Evolutionary conservation across 768 basidiomycete genomes (phyloP), one percentile per base, ranked within the genome.

Genomic region (Lactarius pseudohatsudake): DNA sequence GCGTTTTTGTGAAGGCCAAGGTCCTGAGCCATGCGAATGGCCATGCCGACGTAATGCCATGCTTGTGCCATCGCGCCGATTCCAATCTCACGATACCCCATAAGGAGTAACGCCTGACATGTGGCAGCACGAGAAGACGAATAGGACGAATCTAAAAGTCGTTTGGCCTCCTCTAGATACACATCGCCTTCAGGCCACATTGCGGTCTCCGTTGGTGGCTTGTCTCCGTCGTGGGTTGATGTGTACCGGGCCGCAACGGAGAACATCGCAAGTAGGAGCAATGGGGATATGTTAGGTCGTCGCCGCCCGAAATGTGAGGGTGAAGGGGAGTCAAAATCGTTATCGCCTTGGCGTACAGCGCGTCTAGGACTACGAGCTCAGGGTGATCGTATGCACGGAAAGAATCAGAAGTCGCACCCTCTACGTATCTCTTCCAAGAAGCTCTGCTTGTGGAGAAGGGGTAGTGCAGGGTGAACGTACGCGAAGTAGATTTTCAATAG

Each of bases 21-120:
- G 75, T 94, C 92, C 76, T 92, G 92, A 18, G 92, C 92, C 92
- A 95, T 94, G n/a, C 94, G 84, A 43, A 95, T 87, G 0, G 90
- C 92, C 89, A 92, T 91, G 13, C 93, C 92, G 22, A 87, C 84
- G 73, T 89, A 92, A 11, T 87, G 83, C 94, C 93, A 96, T 38
- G 91, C 88, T 75, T 89, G 86, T 9, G 89, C 88, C 92, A 94
- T 96, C 20, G 91, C 86, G 55, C 91, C 94, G 65, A 94, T 90
- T 3, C 94, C 94, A 50, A 93, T 84, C 76, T 96, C 92, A 9
- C 93, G 82, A 73, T 90, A 94, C 8, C 89, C 89, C 78, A 94
- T 82, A 11, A 96, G 81, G 11, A 96, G 80, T 22, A 95, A 77
- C 6, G 92, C 86, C 73, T 94, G 92, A 57, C 88, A 88, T 0